phyloP scores from a whole-genome alignment of 1,284 basidiomycete genomes.

The Rhodotorula glutinis region DNA sequence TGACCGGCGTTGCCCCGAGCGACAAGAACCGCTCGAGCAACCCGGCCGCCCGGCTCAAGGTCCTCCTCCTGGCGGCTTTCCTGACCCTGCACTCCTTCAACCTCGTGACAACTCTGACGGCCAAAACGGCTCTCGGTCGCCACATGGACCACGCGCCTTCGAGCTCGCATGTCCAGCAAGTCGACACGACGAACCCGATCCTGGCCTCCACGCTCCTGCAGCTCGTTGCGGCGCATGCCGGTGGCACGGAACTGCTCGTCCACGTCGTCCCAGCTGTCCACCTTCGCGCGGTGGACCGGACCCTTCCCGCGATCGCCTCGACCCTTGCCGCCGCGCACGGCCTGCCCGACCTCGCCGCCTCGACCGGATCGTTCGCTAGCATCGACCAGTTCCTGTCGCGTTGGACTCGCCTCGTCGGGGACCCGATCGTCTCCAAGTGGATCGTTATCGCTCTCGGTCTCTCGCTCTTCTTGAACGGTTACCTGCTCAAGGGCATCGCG shows the following conservation, averaged over 20 bases:
- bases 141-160: conserved; percentile 47
- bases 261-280: conserved; percentile 50
- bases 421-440: conserved; percentile 94
- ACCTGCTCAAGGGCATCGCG: conserved; percentile 74
- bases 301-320: conserved; percentile 8
- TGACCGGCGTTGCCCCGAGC: conserved; percentile 37
- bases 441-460: conserved; percentile 84
- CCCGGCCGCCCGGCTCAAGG: conserved; percentile 81
- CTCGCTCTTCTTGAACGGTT: conserved; percentile 88
- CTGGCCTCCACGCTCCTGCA: conserved; percentile 61
- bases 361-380: conserved; percentile 32
- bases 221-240: conserved; percentile 55
- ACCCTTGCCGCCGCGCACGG: neutral
- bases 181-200: conserved; percentile 54
- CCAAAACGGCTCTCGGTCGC: conserved; percentile 62
- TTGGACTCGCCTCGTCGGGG: conserved; percentile 94
- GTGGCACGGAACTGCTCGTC: conserved; percentile 35
- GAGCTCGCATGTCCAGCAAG: conserved; percentile 35
- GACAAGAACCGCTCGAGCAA: conserved; percentile 59
- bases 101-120: conserved; percentile 85
- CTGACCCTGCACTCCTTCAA: conserved; percentile 85
- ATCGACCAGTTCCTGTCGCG: conserved; percentile 84
- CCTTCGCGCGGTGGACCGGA: conserved; percentile 46
- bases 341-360: conserved; percentile 43
- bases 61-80: conserved; percentile 85